Evolutionary conservation across 495 filamentous ascomycete species (phyloP).

Genomic region (Cairneyella variabilis): DNA sequence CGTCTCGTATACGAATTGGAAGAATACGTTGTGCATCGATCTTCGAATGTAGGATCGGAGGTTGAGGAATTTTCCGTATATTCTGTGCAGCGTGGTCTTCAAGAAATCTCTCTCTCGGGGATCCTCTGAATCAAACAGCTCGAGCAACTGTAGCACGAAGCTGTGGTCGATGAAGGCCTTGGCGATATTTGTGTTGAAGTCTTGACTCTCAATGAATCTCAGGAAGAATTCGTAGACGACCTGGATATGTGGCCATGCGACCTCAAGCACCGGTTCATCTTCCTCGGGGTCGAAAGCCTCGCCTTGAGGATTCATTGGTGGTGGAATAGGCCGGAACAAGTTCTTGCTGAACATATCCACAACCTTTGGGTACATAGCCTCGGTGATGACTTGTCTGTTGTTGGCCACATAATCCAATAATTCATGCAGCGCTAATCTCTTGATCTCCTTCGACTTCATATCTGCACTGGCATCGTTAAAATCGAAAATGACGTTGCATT

Average conservation of each 20-base stretch:
- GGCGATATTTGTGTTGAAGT: constrained; percentile 99
- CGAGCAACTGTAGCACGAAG: constrained; percentile 95
- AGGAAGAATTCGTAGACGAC: constrained; percentile 99
- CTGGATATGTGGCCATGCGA: constrained; percentile 99
- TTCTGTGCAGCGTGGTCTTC: constrained; percentile 96
- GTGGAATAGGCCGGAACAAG: constrained; percentile 93
- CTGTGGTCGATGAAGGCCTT: constrained; percentile 97
- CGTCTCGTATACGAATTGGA: constrained; percentile 98
- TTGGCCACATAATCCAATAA: constrained; percentile 97
- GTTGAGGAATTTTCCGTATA: constrained; percentile 99
- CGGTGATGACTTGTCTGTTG: constrained; percentile 96
- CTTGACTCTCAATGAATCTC: constrained; percentile 97
- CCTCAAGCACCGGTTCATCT: constrained; percentile 96
- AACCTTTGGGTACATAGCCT: constrained; percentile 97
- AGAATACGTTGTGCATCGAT: constrained; percentile 99
- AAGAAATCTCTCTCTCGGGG: constrained; percentile 95
- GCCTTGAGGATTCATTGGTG: constrained; percentile 93
- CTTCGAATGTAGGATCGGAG: constrained; percentile 93
- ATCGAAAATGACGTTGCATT: constrained; percentile 99
- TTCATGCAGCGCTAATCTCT: constrained; percentile 93
- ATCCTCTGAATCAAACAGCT: constrained; percentile 98
- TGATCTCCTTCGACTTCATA: constrained; percentile 99
- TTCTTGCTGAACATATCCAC: constrained; percentile 99
- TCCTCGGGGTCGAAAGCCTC: constrained; percentile 99
- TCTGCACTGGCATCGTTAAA: constrained; percentile 98